A percentile compares a stretch with the other conserved stretches of the same genome.
Conservation (phyloP, 73 alveolate genomes). For the Paramecium octaurelia region DNA sequence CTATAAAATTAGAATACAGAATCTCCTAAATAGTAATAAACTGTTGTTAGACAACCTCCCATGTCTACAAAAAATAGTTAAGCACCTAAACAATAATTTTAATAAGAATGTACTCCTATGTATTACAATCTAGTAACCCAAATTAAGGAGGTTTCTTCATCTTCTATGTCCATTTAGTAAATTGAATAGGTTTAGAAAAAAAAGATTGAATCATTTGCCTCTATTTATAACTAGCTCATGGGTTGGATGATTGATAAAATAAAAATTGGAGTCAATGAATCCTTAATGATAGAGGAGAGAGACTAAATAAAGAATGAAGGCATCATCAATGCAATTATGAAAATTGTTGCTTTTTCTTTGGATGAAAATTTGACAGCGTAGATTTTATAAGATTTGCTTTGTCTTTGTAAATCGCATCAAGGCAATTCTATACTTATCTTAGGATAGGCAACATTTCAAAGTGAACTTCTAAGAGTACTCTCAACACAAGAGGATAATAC, state of each 20-base stretch:
- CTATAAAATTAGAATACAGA: not conserved
- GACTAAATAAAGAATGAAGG: slow-evolving; percentile 10
- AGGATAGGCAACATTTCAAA: not conserved
- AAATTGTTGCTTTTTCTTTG: not conserved
- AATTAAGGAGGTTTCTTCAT: not conserved
- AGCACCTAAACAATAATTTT: not conserved
- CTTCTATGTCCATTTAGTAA: not conserved
- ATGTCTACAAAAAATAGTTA: slow-evolving; percentile 9
- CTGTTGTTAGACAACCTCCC: not conserved
- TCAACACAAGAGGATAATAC: not conserved
- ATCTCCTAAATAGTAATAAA: not conserved
- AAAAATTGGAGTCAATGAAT: not conserved
- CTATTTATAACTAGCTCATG: not conserved
- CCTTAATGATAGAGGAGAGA: slow-evolving; percentile 19
- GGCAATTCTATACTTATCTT: slow-evolving; percentile 2
- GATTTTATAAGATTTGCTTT: slow-evolving; percentile 10
- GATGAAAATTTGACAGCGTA: slow-evolving; percentile 7
- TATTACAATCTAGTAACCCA: not conserved
- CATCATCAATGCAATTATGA: not conserved
- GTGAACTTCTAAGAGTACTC: not conserved
- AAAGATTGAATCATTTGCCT: not conserved
- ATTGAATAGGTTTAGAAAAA: not conserved
- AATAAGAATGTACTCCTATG: not conserved
- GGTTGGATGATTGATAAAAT: slow-evolving; percentile 36
- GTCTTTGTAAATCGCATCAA: slow-evolving; percentile 28